Percentiles rank a stretch among this genome's conserved stretches.
Evolutionary conservation across 2,329 filamentous ascomycete genomes (phyloP).

Genomic region (Botrytis paeoniae): DNA sequence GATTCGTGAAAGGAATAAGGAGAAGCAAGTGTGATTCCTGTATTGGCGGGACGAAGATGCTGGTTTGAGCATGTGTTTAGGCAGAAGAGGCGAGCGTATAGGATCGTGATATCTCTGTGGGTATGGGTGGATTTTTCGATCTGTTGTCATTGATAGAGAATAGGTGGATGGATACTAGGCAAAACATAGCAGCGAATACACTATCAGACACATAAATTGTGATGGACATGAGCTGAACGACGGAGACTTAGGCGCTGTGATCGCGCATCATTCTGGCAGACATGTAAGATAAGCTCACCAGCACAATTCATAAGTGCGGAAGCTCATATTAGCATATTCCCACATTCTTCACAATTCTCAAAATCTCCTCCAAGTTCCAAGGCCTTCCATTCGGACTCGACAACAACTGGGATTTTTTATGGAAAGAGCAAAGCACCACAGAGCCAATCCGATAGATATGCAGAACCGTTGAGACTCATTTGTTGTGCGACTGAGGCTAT

Average conservation of each 20-base stretch:
- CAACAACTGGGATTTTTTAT: too few relatives aligned
- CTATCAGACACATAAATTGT: neutral
- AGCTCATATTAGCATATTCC: too few relatives aligned
- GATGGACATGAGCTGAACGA: neutral
- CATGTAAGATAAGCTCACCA: too few relatives aligned
- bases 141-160: neutral
- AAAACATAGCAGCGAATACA: neutral
- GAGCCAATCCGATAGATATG: neutral
- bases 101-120: too few relatives aligned
- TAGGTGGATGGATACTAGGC: neutral
- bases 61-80: neutral
- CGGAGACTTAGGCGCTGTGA: too few relatives aligned
- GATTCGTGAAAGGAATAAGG: neutral
- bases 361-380: too few relatives aligned
- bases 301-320: too few relatives aligned
- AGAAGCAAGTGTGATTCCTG: neutral
- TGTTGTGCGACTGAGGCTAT: neutral
- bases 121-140: too few relatives aligned
- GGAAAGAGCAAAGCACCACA: neutral
- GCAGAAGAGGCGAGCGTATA: too few relatives aligned
- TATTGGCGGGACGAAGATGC: neutral
- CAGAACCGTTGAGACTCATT: neutral
- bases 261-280: too few relatives aligned
- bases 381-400: too few relatives aligned
- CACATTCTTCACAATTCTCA: too few relatives aligned